Evolutionary conservation across 2,329 filamentous ascomycete genomes (phyloP).

Genomic region (Aspergillus sp.): DNA sequence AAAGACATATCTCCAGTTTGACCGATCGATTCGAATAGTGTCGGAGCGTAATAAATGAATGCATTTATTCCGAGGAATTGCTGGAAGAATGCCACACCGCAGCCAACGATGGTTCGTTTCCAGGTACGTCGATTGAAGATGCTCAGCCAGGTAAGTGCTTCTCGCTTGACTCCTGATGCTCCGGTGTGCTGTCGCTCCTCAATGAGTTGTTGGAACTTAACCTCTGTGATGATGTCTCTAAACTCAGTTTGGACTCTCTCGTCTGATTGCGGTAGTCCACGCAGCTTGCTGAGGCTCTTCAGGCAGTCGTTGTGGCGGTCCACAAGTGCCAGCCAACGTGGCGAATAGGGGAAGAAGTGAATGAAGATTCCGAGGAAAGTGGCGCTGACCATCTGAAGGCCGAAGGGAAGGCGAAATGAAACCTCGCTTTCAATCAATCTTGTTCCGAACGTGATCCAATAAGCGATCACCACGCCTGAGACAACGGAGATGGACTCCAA

Average conservation of each 20-base stretch:
- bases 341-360: conserved; percentile 46
- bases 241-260: conserved; percentile 43
- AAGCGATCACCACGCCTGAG: conserved; percentile 19
- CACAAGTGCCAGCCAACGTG: conserved; percentile 44
- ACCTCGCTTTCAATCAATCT: conserved; percentile 31
- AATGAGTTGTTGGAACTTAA: conserved; percentile 36
- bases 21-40: conserved; percentile 39
- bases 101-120: conserved; percentile 25
- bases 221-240: conserved; percentile 44
- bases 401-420: conserved; percentile 43
- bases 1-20: conserved; percentile 24
- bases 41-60: conserved; percentile 45
- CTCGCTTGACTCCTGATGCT: no score
- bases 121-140: no score
- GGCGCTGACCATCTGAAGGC: conserved; percentile 39
- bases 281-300: conserved; percentile 37
- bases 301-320: conserved; percentile 42
- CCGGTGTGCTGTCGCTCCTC: no score
- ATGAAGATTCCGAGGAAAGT: conserved; percentile 22
- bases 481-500: conserved; percentile 20
- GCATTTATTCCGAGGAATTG: conserved; percentile 41
- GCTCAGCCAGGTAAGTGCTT: no score
- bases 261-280: conserved; percentile 42
- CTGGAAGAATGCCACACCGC: conserved; percentile 41
- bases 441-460: conserved; percentile 44